Percentiles rank a stretch among this genome's conserved stretches.
phyloP scores from a whole-genome alignment of 1,139 yeast genomes.

The Lodderomyces elongisporus region DNA sequence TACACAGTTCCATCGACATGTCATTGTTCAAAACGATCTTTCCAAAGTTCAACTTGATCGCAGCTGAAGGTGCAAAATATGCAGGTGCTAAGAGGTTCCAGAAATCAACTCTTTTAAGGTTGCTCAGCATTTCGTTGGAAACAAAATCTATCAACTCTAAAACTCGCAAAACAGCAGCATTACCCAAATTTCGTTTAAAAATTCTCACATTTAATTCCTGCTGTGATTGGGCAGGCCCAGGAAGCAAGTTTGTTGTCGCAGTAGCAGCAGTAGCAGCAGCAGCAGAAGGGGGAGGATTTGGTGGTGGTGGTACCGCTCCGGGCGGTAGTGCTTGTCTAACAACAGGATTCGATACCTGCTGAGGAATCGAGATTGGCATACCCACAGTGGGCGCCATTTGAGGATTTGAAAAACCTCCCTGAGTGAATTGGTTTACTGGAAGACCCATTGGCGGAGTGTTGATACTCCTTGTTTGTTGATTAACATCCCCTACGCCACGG shows the following conservation, averaged over 20 bases:
- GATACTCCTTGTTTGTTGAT: too few relatives aligned
- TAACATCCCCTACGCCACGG: too few relatives aligned
- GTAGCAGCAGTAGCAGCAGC: too few relatives aligned
- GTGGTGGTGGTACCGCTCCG: not conserved
- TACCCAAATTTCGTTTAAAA: conserved; percentile 38
- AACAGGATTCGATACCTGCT: too few relatives aligned
- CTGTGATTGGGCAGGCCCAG: conserved; percentile 16
- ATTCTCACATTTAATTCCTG: conserved; percentile 34
- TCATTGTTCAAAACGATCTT: not conserved
- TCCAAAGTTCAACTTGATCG: conserved; percentile 15
- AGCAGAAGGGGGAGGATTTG: too few relatives aligned
- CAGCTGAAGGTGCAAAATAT: conserved; percentile 32
- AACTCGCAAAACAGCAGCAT: conserved; percentile 41
- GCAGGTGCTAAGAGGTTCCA: conserved; percentile 37
- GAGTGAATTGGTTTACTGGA: too few relatives aligned
- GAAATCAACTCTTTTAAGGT: conserved; percentile 27
- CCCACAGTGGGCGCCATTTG: too few relatives aligned
- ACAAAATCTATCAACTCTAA: conserved; percentile 36
- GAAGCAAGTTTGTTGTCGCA: too few relatives aligned
- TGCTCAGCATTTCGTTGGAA: conserved; percentile 28
- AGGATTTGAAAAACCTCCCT: too few relatives aligned
- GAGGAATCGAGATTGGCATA: too few relatives aligned
- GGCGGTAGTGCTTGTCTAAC: not conserved
- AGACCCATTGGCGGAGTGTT: too few relatives aligned
- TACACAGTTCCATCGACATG: not conserved